Base-by-base conservation (phyloP, 225 moss, liverwort and hornwort species). In the Sphagnum contortum region DNA sequence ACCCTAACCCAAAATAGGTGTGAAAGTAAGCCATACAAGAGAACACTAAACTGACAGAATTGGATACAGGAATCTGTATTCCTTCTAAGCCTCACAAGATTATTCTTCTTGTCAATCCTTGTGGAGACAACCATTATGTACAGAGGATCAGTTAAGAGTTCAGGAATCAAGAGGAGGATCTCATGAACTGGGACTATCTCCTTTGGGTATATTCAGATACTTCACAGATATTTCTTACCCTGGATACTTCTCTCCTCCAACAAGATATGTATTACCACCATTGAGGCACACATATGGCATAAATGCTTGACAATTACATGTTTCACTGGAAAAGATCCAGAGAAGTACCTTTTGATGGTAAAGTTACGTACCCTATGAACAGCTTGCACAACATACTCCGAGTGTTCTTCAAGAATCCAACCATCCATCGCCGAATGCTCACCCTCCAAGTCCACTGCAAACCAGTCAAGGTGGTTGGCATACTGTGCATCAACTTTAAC, bases 401-500 rank as follows among this genome's bases (percentile, higher is more conserved):
- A 87, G 79, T 98, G 98, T 69, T 93, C 98, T 79, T 98, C 93
- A 69, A 98, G 82, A 68, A 98, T 98, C 79, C 90, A 83, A 55
- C 98, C 98, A 74, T 98, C 98, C 98, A 98, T 93, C 12, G 98
- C 98, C 52, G 98, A 98, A 75, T 98, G 98, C 76, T 98, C 98
- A 53, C 91, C 98, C 83, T 98, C 98, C 77, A 98, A 75, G 82
- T 98, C 98, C 45, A 98, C 98, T 50, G 98, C 80, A 71, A 98
- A 98, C 98, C 98, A 98, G 80, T 98, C 98, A 64, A 98, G 77
- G 64, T 86, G 92, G 67, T 98, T 98, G 50, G 75, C 87, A 75
- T 93, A 98, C 79, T 87, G 90, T 64, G 88, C 90, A 51, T 72
- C 71, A 47, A 57, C 52, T 78, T 59, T 63, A 65, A 76, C 55